Conservation (phyloP, 305 asterid species). For the Solanum chacoense region DNA sequence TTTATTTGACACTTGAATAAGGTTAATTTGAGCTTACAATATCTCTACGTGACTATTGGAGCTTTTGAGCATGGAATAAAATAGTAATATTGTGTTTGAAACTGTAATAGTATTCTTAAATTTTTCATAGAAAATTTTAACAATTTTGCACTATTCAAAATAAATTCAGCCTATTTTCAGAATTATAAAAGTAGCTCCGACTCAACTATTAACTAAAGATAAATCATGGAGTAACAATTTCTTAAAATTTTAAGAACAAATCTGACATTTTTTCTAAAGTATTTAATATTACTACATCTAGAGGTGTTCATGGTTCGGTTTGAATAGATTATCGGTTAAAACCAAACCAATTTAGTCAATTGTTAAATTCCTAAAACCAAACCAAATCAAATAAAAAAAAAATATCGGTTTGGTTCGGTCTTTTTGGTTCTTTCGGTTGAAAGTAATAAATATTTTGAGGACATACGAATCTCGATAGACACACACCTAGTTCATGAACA, state of each 20-base stretch:
- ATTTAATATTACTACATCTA: too few species aligned
- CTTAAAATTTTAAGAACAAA: background rate
- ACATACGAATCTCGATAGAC: background rate
- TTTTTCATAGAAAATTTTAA: too few species aligned
- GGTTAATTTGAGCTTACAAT: background rate
- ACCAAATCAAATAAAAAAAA: too few species aligned
- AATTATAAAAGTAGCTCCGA: too few species aligned
- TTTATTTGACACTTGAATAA: background rate
- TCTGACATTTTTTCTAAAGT: background rate
- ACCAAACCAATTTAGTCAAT: background rate
- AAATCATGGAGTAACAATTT: too few species aligned
- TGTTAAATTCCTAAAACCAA: too few species aligned
- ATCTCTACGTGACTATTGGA: background rate
- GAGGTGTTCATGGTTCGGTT: background rate
- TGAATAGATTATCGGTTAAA: background rate
- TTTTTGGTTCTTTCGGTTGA: background rate
- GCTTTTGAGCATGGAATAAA: background rate
- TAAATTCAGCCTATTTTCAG: too few species aligned
- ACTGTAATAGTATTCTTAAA: too few species aligned
- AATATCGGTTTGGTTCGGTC: background rate
- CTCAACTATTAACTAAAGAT: background rate
- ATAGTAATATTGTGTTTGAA: accelerated
- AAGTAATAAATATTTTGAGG: background rate
- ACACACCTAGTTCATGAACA: background rate
- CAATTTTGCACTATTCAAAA: background rate